phyloP scores from a whole-genome alignment of 2,329 filamentous ascomycete species.

The Hirsutella rhossiliensis region DNA sequence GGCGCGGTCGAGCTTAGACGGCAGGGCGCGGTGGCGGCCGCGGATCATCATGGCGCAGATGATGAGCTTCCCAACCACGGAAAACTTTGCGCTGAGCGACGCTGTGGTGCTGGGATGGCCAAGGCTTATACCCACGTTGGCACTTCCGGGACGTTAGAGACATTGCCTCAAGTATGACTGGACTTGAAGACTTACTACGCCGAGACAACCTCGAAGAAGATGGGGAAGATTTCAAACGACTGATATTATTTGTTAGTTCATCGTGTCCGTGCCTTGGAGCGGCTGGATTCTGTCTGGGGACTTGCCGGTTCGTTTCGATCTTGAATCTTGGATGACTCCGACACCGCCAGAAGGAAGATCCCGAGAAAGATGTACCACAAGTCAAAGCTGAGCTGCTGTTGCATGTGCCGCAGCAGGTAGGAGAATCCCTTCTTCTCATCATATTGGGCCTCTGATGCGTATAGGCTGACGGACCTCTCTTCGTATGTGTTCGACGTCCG shows the following conservation, averaged over 20 bases:
- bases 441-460: conserved; percentile 22
- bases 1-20: conserved; percentile 21
- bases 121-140: conserved; percentile 23
- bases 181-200: conserved; percentile 16
- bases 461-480: conserved; percentile 48
- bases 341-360: conserved; percentile 3
- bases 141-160: conserved; percentile 8
- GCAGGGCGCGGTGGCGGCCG: conserved; percentile 22
- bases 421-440: conserved; percentile 15
- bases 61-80: conserved; percentile 20
- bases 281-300: not conserved
- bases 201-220: conserved; percentile 21
- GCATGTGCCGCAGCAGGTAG: conserved; percentile 21
- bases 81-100: conserved; percentile 18
- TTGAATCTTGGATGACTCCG: conserved; percentile 15
- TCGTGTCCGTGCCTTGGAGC: rapidly evolving
- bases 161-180: not conserved
- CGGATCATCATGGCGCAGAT: conserved; percentile 26
- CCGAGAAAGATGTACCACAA: conserved; percentile 29
- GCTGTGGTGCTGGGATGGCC: conserved; percentile 17
- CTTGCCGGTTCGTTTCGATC: conserved; percentile 12
- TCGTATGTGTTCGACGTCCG: conserved; percentile 48
- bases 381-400: conserved; percentile 27
- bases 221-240: conserved; percentile 17
- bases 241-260: conserved; percentile 4